These are phyloP conservation scores for Microcyclospora tardicrescens DNA, from an alignment of 2,329 filamentous ascomycete species.

Conservation along the genomic window DNA sequence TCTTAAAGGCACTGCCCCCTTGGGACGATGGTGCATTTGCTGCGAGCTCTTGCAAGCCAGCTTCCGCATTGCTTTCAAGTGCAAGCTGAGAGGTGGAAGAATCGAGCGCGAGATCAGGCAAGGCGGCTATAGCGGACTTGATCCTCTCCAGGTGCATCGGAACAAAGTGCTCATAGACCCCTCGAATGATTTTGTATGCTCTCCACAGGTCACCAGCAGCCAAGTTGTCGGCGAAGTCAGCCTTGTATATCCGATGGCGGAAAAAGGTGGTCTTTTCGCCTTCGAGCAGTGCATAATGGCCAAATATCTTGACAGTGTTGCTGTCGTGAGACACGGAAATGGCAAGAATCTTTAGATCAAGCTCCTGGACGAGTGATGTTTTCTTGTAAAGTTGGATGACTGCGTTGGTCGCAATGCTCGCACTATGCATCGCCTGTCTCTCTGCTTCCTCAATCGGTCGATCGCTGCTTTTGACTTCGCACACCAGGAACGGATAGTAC, in stretches of 20 bases:
- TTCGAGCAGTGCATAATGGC: conserved; percentile 4
- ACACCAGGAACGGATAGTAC: conserved; percentile 9
- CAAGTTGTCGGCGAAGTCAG: conserved; percentile 3
- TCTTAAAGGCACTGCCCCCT: conserved; percentile 2
- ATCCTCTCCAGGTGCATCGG: conserved; percentile 5
- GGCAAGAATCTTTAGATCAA: conserved; percentile 4
- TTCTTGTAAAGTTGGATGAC: conserved; percentile 7
- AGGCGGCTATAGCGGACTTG: conserved; percentile 3
- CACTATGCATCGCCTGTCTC: conserved; percentile 9
- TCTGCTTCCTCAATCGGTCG: conserved; percentile 6
- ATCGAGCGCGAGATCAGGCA: conserved; percentile 3
- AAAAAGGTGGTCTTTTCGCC: conserved; percentile 3
- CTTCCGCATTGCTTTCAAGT: too few species aligned
- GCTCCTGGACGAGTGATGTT: background rate
- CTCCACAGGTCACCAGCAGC: conserved; percentile 3
- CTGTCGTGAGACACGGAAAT: conserved; percentile 8
- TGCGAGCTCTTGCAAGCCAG: too few species aligned
- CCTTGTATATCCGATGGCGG: conserved; percentile 4
- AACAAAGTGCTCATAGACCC: conserved; percentile 2
- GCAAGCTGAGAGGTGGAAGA: conserved; percentile 3
- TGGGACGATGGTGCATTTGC: conserved; percentile 4
- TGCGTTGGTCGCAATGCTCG: conserved; percentile 10
- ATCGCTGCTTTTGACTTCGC: conserved; percentile 7
- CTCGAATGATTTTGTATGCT: conserved; percentile 5
- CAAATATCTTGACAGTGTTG: conserved; percentile 6